phyloP scores from a whole-genome alignment of 495 filamentous ascomycete genomes.

The Mycothermus thermophilus region DNA sequence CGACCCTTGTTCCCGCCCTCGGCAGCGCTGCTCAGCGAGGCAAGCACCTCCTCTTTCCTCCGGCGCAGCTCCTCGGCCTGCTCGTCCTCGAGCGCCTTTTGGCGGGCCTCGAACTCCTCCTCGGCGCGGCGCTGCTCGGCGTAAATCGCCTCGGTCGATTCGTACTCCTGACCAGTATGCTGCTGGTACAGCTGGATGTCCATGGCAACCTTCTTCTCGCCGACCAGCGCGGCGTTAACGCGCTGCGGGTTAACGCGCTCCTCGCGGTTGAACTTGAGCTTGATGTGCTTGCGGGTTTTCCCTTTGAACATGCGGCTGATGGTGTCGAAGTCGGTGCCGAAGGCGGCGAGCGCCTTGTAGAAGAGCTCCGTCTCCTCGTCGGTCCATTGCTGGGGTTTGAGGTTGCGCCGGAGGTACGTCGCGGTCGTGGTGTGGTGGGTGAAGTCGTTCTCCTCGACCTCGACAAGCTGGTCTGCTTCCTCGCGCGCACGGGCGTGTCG shows the following conservation, averaged over 20 bases:
- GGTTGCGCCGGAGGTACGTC: conserved; percentile 57
- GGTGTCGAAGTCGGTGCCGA: conserved; percentile 86
- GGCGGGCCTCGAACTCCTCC: conserved; percentile 49
- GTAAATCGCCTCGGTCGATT: conserved; percentile 48
- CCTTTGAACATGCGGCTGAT: conserved; percentile 73
- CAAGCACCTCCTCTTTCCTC: conserved; percentile 40
- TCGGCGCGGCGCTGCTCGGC: conserved; percentile 54
- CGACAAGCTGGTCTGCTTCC: conserved; percentile 44
- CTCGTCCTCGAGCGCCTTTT: conserved; percentile 30
- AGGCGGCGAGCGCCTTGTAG: conserved; percentile 70
- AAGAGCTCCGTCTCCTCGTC: conserved; percentile 67
- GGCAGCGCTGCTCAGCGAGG: conserved; percentile 26
- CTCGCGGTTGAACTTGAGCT: conserved; percentile 86
- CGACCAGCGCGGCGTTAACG: conserved; percentile 54
- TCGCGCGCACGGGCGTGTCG: conserved; percentile 52
- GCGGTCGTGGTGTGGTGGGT: conserved; percentile 60
- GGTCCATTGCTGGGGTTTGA: conserved; percentile 55
- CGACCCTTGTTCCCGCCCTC: conserved; percentile 26
- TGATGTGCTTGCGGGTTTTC: conserved; percentile 63
- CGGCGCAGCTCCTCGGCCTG: conserved; percentile 33
- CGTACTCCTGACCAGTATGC: conserved; percentile 43
- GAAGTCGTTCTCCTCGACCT: conserved; percentile 71
- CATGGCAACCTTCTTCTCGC: conserved; percentile 41
- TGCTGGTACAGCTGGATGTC: conserved; percentile 54
- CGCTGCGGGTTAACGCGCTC: conserved; percentile 59